Evolutionary conservation across 495 filamentous ascomycete species (phyloP).

Genomic region (Hypoxylon rickii): DNA sequence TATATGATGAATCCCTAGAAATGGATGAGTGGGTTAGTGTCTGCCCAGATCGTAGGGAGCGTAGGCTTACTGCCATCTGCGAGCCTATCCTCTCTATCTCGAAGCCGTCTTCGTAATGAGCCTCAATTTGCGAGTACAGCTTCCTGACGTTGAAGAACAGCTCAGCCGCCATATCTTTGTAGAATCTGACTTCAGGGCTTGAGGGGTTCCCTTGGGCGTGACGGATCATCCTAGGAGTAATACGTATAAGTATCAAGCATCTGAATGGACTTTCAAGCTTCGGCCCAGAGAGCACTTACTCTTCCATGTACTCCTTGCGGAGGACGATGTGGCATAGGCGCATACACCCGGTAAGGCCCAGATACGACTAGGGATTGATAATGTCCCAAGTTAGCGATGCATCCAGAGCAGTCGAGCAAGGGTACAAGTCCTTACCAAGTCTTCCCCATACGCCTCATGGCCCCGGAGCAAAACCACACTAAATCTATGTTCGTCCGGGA

Average conservation of each 20-base stretch:
- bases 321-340: conserved; percentile 57
- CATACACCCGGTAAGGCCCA: conserved; percentile 53
- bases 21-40: too few relatives aligned
- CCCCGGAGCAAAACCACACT: conserved; percentile 47
- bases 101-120: conserved; percentile 47
- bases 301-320: conserved; percentile 51
- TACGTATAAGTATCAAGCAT: neutral
- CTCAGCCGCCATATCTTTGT: conserved; percentile 48
- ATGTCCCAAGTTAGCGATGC: too few relatives aligned
- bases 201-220: conserved; percentile 40
- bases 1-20: conserved; percentile 53
- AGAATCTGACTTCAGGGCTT: conserved; percentile 45
- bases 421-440: conserved; percentile 41
- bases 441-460: conserved; percentile 48
- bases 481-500: conserved; percentile 52
- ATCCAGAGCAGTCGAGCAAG: too few relatives aligned
- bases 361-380: conserved; percentile 45
- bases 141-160: conserved; percentile 52
- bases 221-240: conserved; percentile 44
- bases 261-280: neutral
- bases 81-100: conserved; percentile 51
- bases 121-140: conserved; percentile 53
- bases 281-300: conserved; percentile 40
- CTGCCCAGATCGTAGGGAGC: too few relatives aligned
- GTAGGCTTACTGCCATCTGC: conserved; percentile 54